A percentile compares a stretch with the other conserved stretches of the same genome.
phyloP scores from a whole-genome alignment of 768 basidiomycete species.

The Hygrophorus pudorinus region DNA sequence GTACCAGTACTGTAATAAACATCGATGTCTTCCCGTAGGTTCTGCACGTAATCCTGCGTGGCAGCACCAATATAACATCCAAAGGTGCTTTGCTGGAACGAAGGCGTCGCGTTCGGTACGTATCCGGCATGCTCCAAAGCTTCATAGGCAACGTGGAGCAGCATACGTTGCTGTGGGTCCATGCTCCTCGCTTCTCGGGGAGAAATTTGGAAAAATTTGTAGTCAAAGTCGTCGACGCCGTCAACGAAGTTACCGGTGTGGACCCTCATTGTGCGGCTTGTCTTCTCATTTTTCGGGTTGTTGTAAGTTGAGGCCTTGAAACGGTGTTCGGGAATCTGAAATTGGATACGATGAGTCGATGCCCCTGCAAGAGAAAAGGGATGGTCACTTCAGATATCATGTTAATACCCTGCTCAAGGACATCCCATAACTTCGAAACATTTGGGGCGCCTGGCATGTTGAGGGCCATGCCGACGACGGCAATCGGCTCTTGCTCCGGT shows the following conservation, averaged over 20 bases:
- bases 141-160: conserved; percentile 57
- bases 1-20: conserved; percentile 63
- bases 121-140: conserved; percentile 67
- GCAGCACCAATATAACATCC: conserved; percentile 64
- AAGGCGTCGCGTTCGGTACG: conserved; percentile 45
- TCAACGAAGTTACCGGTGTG: conserved; percentile 56
- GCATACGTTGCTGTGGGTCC: conserved; percentile 67
- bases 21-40: conserved; percentile 51
- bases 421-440: conserved; percentile 42
- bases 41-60: conserved; percentile 61
- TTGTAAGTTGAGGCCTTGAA: conserved; percentile 38
- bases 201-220: conserved; percentile 62
- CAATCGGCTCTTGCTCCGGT: conserved; percentile 42
- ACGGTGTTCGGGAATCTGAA: conserved; percentile 53
- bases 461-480: conserved; percentile 65
- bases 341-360: neutral
- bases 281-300: conserved; percentile 12
- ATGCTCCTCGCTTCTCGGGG: conserved; percentile 67
- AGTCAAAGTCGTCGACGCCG: conserved; percentile 50
- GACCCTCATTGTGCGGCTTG: conserved; percentile 37
- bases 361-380: conserved; percentile 3
- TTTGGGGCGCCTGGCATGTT: conserved; percentile 46
- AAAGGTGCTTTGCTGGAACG: conserved; percentile 42
- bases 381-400: conserved; percentile 44
- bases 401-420: conserved; percentile 46